Evolutionary conservation across 805 yeast species (phyloP), one percentile per base, ranked within the genome.

Genomic region (Cyberlindnera amylophila): DNA sequence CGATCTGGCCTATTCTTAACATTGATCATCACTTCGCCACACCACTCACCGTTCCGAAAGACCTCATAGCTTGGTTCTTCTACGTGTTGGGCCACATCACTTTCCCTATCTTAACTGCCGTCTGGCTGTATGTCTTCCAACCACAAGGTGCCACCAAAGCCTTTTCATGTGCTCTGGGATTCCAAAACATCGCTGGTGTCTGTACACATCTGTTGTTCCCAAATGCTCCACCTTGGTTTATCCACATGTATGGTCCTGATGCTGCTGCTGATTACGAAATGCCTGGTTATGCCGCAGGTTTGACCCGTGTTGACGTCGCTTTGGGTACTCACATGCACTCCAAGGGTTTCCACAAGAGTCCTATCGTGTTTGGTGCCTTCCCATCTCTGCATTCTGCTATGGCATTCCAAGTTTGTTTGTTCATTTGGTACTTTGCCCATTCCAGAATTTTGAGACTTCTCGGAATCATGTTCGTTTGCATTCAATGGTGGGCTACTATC

Each of bases 401-500:
- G 77, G 84, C 86, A 0, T 71, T 77, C 45, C 74, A 69, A 44
- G 59, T 56, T 12, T 55, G 58, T 30, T 53, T 71, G 37, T 65
- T 64, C 50, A 39, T 72, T 36, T 69, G 69, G 44, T 72, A 74
- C 46, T 63, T 72, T 43, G 72, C 67, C 45, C 54, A 63, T 26
- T 56, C 64, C 1, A 46, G 17, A 8, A 14, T 49, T 1, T 42
- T 55, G 19, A 57, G 58, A 47, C 14, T 66, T 5, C 49, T 70
- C 1, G 72, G 70, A 16, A 53, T 71, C 5, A 28, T 47, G 0
- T 81, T 74, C 58, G 75, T 81, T 7, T 44, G 67, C 2, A 55
- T 77, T 27, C 87, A 81, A 56, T 80, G 87, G 84, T 82, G 87
- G 86, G 77, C 86, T 18, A 79, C 86, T 3, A 77, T 82, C 64